Base-by-base conservation (phyloP, 2,329 filamentous ascomycete genomes). In the Byssothecium circinans region DNA sequence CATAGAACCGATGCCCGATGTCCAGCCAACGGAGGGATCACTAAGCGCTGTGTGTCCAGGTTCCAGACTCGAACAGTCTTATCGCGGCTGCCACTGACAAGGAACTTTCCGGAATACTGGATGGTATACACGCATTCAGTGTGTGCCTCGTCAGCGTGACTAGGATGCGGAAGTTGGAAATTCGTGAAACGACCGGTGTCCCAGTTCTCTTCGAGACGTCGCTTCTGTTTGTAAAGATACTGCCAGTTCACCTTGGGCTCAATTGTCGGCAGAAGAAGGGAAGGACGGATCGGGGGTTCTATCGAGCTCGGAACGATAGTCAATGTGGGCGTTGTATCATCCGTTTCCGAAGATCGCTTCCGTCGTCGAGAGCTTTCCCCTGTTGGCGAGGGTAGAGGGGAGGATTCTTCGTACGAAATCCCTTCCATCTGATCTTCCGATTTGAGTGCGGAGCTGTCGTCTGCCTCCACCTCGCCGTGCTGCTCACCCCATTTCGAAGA, bases 21-120 rank as follows among this genome's bases (percentile, higher is more conserved):
- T 2, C 88, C 91, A 4, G 74, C 65, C 8, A 99, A 75, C 1
- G 91, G 89, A n/a, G 79, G 78, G 27, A 86, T 79, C 15, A 86
- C 77, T n/a, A 96, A 76, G 29, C 92, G 83, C 49, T 87, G 85
- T 0, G 88, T 95, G 36, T 88, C 82, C 55, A 97, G 76, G 67
- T 95, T 84, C 94, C 94, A 99, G 41, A 96, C 86, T 33, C 92
- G 85, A 56, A 99, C 82, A 0, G 89, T 89, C 56, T 83, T 85
- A 65, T 99, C 94, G 43, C 94, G 82, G 63, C 92, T 97, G 14
- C 94, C 94, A 65, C 91, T 97, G 41, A 97, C 92, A 8, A 99
- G 80, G 68, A 87, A 94, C 54, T 90, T 86, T 1, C 86, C 81
- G 44, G 87, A 87, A 64, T 92, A 95, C 68, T 99, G 92, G 43